Evolutionary conservation across 2,329 filamentous ascomycete species (phyloP), one percentile per base, ranked within the genome.

Genomic region (Colletotrichum sp.): DNA sequence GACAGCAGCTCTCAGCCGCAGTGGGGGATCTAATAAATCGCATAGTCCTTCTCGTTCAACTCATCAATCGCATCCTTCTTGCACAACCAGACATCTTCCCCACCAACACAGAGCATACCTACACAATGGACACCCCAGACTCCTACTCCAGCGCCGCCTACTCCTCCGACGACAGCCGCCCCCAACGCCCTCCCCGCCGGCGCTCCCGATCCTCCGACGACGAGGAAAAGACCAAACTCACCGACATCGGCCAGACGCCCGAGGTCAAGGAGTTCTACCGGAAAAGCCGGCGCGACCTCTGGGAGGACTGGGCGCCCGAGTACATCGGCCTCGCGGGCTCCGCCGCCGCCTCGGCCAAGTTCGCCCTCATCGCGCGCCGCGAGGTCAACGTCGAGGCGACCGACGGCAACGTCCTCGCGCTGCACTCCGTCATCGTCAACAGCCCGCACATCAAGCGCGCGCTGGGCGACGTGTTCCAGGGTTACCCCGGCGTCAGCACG

Each of bases 191-290:
- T 52, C n/a, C 43, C 43, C 43, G 43, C 43, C 43, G 43, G 6
- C n/a, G 43, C n/a, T 52, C 43, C 10, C n/a, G 43, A 0, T 52
- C 43, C n/a, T 52, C 43, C 43, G 43, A 52, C 43, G 43, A 52
- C 43, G 43, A 52, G 3, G 43, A 52, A 8, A 52, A 52, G n/a
- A 52, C 43, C 12, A 52, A 13, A 5, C n/a, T 24, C 43, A 3
- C 43, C 10, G 43, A 52, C 43, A 24, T 52, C 10, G 43, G 43
- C n/a, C 43, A 52, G 43, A 52, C 43, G 0, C 43, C 43, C 43
- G 43, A 52, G 43, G 43, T 52, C 55, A 58, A 58, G 55, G 55
- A 58, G 21, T 28, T 58, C 55, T 28, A 58, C 55, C 21, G 55
- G 13, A 28, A 58, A 0, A 28, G 26, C 55, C 26, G 26, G 8